Base-by-base conservation (phyloP, 345 rosid species). In the Raphanus raphanistrum region DNA sequence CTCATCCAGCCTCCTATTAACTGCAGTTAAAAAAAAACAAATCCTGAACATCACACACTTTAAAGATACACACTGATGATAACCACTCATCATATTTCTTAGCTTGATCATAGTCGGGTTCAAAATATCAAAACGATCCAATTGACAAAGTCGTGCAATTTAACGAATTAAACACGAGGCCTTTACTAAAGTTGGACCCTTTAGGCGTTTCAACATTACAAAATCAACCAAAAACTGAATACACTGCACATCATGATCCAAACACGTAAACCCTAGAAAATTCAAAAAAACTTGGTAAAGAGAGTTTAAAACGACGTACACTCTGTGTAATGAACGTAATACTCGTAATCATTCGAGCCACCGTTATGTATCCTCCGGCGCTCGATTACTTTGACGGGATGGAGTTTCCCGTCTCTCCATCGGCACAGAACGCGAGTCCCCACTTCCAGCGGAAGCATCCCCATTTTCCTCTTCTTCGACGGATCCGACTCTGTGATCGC, bases 401-500 rank as follows among this genome's bases (percentile, higher is more conserved):
- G 99, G 74, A 84, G 90, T 76, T 95, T 95, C 3, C 90, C 90
- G 84, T 95, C 99, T 73, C 99, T 86, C 99, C 99, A 93, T 4
- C 89, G 94, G 86, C 99, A 93, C 98, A 88, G 69, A 41, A 93
- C 99, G 63, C 96, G 94, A 78, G 98, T 93, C 13, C 99, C 99
- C 5, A 95, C 99, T 81, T 95, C 99, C 48, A 93, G 87, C 6
- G 97, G 98, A 6, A 89, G 88, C 82, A 86, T 69, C 72, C 90
- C 84, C 45, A 80, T 64, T 83, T 48, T 89, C 83, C 96, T 88
- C 89, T 81, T 89, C 85, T 78, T 93, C 76, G 81, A 71, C 13
- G 83, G 82, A 13, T 92, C 98, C 63, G 85, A 66, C 70, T 86
- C 97, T 69, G 63, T 63, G 13, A 63, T 67, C 79, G 73, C 70